phyloP scores from a whole-genome alignment of 2,329 filamentous ascomycete species.

The Penicillium expansum region DNA sequence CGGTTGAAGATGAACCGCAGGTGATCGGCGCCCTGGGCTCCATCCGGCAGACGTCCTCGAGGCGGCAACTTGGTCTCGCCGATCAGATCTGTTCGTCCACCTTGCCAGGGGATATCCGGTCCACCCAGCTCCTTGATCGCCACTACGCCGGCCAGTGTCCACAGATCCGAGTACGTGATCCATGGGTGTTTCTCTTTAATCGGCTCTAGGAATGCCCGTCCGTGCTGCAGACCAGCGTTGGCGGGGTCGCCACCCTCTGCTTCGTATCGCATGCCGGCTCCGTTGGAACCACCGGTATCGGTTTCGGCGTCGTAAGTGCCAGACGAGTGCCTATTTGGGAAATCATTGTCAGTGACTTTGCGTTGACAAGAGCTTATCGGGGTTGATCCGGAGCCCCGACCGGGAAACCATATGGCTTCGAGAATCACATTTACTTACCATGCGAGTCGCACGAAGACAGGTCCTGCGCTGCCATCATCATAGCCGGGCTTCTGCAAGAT shows the following conservation, averaged over 20 bases:
- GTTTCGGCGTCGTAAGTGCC: slow-evolving; percentile 60
- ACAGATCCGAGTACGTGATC: slow-evolving; percentile 66
- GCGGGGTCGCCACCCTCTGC: slow-evolving; percentile 62
- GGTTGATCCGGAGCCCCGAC: slow-evolving; percentile 4
- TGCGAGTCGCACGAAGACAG: slow-evolving; percentile 62
- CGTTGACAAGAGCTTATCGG: background rate
- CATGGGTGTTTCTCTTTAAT: slow-evolving; percentile 59
- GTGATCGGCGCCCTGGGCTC: slow-evolving; percentile 54
- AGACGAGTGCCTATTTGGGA: slow-evolving; percentile 55
- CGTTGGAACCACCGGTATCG: slow-evolving; percentile 63
- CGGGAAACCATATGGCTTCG: background rate
- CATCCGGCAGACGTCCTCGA: slow-evolving; percentile 57
- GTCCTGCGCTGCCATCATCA: slow-evolving; percentile 63
- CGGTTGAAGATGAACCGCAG: slow-evolving; percentile 56
- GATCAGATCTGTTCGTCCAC: slow-evolving; percentile 61
- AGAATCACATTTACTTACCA: slow-evolving; percentile 46
- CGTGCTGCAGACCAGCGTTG: slow-evolving; percentile 63
- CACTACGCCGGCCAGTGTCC: slow-evolving; percentile 61
- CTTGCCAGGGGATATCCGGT: slow-evolving; percentile 55
- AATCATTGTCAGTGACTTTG: background rate
- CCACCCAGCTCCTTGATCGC: slow-evolving; percentile 62
- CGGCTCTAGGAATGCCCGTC: slow-evolving; percentile 62
- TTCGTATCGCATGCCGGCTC: slow-evolving; percentile 65
- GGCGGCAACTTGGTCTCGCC: slow-evolving; percentile 60
- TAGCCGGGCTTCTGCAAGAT: slow-evolving; percentile 61